These are phyloP conservation scores for Daldinia childiae DNA, from an alignment of 495 filamentous ascomycete genomes.

Conservation along the genomic window DNA sequence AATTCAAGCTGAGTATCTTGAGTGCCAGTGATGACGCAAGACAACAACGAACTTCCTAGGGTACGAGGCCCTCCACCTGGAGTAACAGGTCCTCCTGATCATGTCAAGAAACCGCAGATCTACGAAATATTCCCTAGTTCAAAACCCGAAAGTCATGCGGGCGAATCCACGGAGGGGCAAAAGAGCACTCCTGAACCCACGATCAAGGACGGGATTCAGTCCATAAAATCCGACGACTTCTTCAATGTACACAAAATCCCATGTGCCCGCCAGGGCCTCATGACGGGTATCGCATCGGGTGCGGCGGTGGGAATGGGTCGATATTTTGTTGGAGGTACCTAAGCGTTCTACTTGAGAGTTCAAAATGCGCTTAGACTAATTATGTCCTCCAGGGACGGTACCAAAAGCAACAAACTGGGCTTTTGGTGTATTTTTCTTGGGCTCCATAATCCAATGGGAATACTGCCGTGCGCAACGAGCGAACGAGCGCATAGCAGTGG, in stretches of 20 bases:
- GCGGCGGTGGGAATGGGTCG: constrained; percentile 76
- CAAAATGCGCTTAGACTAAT: constrained; percentile 20
- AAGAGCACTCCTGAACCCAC: constrained; percentile 59
- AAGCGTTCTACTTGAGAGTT: constrained; percentile 23
- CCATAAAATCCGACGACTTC: constrained; percentile 74
- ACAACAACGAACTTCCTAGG: constrained; percentile 37
- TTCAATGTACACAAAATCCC: constrained; percentile 78
- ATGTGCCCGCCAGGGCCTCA: constrained; percentile 81
- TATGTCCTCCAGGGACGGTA: constrained; percentile 48
- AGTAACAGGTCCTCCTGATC: constrained; percentile 46
- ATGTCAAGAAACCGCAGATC: constrained; percentile 46
- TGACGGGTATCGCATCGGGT: constrained; percentile 83
- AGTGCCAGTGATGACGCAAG: constrained; percentile 41
- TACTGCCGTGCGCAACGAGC: constrained; percentile 77
- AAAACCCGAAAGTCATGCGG: constrained; percentile 43
- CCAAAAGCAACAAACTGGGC: constrained; percentile 81
- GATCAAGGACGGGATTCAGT: constrained; percentile 71
- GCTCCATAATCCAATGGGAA: constrained; percentile 75
- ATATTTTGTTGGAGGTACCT: constrained; percentile 76
- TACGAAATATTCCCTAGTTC: constrained; percentile 56
- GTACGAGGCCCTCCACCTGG: constrained; percentile 50
- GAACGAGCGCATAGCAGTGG: constrained; percentile 79
- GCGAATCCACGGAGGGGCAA: constrained; percentile 27
- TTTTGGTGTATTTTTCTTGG: constrained; percentile 73
- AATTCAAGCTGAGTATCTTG: not conserved